These are phyloP conservation scores for Solanum chacoense DNA, from an alignment of 305 asterid species.

Conservation along the genomic window DNA sequence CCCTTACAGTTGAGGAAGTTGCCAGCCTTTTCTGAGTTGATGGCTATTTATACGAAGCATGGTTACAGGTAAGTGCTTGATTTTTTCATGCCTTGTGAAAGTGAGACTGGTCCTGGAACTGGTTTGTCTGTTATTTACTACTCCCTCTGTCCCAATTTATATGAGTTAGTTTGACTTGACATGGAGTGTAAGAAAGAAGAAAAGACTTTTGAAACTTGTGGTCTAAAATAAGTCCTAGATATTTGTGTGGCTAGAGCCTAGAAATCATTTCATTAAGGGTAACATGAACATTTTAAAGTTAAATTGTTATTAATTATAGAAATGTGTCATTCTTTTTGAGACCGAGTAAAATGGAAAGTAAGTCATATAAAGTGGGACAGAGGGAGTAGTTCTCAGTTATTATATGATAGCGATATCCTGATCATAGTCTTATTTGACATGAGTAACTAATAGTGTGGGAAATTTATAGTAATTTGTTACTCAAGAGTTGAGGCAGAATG, in stretches of 20 bases:
- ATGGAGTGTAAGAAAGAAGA: neutral
- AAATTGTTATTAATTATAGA: neutral
- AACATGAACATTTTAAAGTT: neutral
- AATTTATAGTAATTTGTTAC: neutral
- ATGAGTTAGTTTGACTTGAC: neutral
- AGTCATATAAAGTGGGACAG: neutral
- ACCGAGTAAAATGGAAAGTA: neutral
- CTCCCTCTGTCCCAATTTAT: neutral
- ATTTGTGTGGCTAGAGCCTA: neutral
- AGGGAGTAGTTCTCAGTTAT: neutral
- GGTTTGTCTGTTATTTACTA: neutral
- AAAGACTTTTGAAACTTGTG: neutral
- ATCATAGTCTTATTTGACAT: neutral
- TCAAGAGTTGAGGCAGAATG: neutral
- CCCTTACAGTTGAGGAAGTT: constrained; percentile 48
- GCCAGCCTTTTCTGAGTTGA: constrained; percentile 72
- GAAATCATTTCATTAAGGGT: neutral
- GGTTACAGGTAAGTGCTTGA: constrained; percentile 63
- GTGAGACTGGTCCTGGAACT: neutral
- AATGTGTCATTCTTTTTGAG: neutral
- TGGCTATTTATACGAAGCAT: constrained; percentile 49
- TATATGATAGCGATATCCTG: neutral
- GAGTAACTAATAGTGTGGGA: neutral
- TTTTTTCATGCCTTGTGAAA: neutral
- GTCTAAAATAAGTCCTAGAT: neutral